Percentiles rank a stretch among this genome's conserved stretches.
Conservation (phyloP, 352 stramenopile genomes). For the Phytophthora foliorum region DNA sequence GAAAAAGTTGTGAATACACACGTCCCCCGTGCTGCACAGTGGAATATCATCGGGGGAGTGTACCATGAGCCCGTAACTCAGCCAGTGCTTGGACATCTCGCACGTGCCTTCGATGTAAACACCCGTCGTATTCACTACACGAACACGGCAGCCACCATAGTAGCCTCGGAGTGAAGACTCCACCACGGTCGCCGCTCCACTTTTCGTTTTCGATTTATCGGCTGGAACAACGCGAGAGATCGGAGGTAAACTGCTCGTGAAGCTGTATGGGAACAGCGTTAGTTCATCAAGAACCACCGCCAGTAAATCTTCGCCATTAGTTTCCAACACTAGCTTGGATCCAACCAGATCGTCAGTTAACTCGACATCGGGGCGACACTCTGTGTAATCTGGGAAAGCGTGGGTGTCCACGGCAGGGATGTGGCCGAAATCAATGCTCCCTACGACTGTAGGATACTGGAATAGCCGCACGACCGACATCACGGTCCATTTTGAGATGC, state of each 20-base stretch:
- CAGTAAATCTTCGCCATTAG: slow-evolving; percentile 21
- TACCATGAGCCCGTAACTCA: slow-evolving; percentile 27
- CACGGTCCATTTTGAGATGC: slow-evolving; percentile 10
- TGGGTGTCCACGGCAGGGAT: slow-evolving; percentile 29
- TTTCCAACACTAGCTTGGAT: slow-evolving; percentile 27
- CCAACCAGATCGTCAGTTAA: slow-evolving; percentile 20
- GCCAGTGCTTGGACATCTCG: slow-evolving; percentile 11
- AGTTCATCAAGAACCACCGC: slow-evolving; percentile 21
- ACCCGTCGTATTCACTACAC: slow-evolving; percentile 23
- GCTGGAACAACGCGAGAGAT: slow-evolving; percentile 11
- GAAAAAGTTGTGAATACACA: slow-evolving; percentile 36
- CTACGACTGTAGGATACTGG: slow-evolving; percentile 13
- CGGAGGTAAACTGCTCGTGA: slow-evolving; percentile 23
- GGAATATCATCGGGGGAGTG: slow-evolving; percentile 30
- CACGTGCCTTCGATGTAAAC: slow-evolving; percentile 27
- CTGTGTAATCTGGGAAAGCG: slow-evolving; percentile 39
- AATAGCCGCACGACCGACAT: slow-evolving; percentile 25
- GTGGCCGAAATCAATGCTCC: slow-evolving; percentile 15
- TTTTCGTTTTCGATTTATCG: slow-evolving; percentile 7
- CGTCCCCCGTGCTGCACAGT: slow-evolving; percentile 18
- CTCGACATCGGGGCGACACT: slow-evolving; percentile 29
- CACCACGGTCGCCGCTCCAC: slow-evolving; percentile 19
- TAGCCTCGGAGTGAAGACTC: slow-evolving; percentile 26
- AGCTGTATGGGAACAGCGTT: slow-evolving; percentile 37
- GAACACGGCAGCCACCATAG: slow-evolving; percentile 30